Evolutionary conservation across 2,329 filamentous ascomycete genomes (phyloP).

Genomic region (Pyricularia sp.): DNA sequence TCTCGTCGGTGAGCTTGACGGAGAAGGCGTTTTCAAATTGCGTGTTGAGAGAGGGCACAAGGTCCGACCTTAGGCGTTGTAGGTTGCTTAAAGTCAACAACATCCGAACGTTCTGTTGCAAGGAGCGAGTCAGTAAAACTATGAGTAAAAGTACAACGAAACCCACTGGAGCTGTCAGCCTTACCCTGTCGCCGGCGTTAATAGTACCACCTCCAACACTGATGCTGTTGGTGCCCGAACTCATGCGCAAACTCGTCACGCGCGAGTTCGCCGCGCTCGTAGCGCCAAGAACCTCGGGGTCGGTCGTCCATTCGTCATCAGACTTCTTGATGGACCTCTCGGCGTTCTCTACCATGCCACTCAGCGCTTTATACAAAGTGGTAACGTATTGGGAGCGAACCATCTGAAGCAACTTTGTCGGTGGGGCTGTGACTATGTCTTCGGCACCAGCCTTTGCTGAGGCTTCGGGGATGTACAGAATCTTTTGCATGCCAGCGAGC

Average conservation of each 20-base stretch:
- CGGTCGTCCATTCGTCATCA: conserved; percentile 51
- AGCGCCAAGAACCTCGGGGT: conserved; percentile 27
- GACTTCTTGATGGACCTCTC: conserved; percentile 61
- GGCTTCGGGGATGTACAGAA: conserved; percentile 84
- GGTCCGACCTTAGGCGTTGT: conserved; percentile 67
- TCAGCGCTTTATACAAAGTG: conserved; percentile 86
- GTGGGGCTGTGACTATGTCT: conserved; percentile 76
- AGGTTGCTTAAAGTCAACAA: conserved; percentile 91
- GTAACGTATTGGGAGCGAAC: conserved; percentile 88
- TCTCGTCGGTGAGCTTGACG: conserved; percentile 88
- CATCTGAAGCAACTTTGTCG: conserved; percentile 80
- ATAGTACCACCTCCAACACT: conserved; percentile 26
- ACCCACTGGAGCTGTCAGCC: conserved; percentile 16
- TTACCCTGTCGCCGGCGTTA: conserved; percentile 47
- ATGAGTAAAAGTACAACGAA: too few relatives aligned
- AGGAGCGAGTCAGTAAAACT: neutral
- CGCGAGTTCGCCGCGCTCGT: neutral
- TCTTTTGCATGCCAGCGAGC: conserved; percentile 83
- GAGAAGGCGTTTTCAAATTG: conserved; percentile 93
- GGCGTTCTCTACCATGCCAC: conserved; percentile 94
- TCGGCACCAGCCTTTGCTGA: conserved; percentile 62
- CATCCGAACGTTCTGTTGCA: conserved; percentile 71
- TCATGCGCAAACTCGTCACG: neutral
- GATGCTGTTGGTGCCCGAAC: neutral
- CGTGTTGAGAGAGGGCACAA: conserved; percentile 79